These are phyloP conservation scores for Penicillium sp. DNA, from an alignment of 2,329 filamentous ascomycete species.

Conservation along the genomic window DNA sequence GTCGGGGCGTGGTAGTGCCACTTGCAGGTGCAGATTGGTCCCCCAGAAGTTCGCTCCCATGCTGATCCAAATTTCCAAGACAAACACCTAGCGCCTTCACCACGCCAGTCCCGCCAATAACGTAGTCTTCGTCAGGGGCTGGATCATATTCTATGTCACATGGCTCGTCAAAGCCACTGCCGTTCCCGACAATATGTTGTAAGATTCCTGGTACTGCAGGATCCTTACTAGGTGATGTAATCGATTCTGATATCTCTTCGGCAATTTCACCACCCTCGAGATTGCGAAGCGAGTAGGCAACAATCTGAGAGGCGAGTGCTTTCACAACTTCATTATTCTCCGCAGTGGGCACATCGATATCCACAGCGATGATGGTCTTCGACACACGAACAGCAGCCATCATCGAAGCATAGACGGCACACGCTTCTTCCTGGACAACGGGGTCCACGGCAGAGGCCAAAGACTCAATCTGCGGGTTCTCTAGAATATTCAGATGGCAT, in stretches of 20 bases:
- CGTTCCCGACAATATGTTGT: conserved; percentile 78
- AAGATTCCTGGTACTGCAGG: conserved; percentile 66
- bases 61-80: conserved; percentile 72
- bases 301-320: conserved; percentile 19
- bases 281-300: conserved; percentile 72
- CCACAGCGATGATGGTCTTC: conserved; percentile 77
- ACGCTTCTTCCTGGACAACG: conserved; percentile 84
- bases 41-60: conserved; percentile 36
- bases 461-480: conserved; percentile 63
- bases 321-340: conserved; percentile 66
- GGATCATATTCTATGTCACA: conserved; percentile 62
- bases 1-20: conserved; percentile 54
- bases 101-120: conserved; percentile 91
- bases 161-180: conserved; percentile 47
- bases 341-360: conserved; percentile 80
- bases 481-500: conserved; percentile 81
- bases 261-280: conserved; percentile 74
- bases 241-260: conserved; percentile 51
- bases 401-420: conserved; percentile 85
- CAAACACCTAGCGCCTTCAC: conserved; percentile 92
- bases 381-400: conserved; percentile 85
- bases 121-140: conserved; percentile 87
- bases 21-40: conserved; percentile 47
- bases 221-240: conserved; percentile 53
- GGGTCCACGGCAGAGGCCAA: conserved; percentile 77